phyloP scores from a whole-genome alignment of 2,329 filamentous ascomycete genomes.

The Gliomastix tumulicola region DNA sequence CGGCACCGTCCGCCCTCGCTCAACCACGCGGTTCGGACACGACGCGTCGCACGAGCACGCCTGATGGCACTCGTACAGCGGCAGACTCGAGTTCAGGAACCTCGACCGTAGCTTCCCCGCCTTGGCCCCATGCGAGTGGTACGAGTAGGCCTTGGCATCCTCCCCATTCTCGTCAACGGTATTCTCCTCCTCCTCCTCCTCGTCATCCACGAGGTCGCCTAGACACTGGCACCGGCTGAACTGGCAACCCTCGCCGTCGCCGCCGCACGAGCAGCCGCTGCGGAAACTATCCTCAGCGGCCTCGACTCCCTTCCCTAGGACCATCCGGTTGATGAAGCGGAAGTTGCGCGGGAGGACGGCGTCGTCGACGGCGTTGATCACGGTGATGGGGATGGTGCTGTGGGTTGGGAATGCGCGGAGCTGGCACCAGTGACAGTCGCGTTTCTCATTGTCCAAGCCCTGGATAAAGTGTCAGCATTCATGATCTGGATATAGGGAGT shows the following conservation, averaged over 20 bases:
- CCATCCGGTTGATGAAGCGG: constrained; percentile 57
- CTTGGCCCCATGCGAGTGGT: constrained; percentile 48
- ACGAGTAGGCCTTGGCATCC: constrained; percentile 50
- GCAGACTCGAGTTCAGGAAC: constrained; percentile 44
- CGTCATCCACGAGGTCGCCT: constrained; percentile 50
- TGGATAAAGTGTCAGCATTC: constrained; percentile 9
- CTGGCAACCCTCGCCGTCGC: constrained; percentile 57
- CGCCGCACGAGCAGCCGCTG: constrained; percentile 60
- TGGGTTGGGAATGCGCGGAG: constrained; percentile 47
- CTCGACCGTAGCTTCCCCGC: constrained; percentile 44
- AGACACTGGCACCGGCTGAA: constrained; percentile 63
- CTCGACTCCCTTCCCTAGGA: constrained; percentile 53
- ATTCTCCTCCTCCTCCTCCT: constrained; percentile 30
- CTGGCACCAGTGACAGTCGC: constrained; percentile 55
- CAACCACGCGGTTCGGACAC: constrained; percentile 73
- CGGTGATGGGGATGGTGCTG: constrained; percentile 43
- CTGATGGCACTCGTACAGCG: constrained; percentile 76
- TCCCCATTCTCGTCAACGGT: constrained; percentile 32
- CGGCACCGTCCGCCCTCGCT: constrained; percentile 62
- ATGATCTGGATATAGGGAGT: no score
- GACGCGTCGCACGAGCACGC: constrained; percentile 56
- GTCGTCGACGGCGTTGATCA: constrained; percentile 57
- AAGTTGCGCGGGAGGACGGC: constrained; percentile 55
- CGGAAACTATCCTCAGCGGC: constrained; percentile 55
- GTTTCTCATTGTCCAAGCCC: constrained; percentile 28